Base-by-base conservation (phyloP, 768 basidiomycete genomes). In the Amanita polypyramis region DNA sequence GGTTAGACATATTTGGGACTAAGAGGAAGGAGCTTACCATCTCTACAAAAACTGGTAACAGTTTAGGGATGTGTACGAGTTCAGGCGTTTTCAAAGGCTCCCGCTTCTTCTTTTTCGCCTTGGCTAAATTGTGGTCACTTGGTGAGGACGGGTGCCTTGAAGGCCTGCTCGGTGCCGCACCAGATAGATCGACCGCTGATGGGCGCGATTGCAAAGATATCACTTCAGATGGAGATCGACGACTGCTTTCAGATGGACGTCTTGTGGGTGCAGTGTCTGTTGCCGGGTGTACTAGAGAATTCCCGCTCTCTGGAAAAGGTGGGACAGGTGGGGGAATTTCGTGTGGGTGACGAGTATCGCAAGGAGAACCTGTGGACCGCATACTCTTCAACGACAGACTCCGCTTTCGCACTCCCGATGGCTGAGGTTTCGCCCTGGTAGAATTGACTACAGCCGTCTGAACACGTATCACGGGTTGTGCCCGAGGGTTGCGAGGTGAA, bases 41-140 rank as follows among this genome's bases (percentile, higher is more conserved):
- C 67, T 98, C 96, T 37, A 85, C 76, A 62, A 98, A 97, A 21
- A 98, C 56, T 1, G 95, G 92, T 32, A 96, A 67, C 17, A 99
- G 62, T 51, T 79, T 72, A n/a, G 89, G 85, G 44, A 98, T 77
- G 57, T 83, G 75, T 40, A 70, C 66, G 40, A 97, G 68, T 44
- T 87, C 80, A 1, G 96, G 96, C 37, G 85, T 82, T 54, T 79
- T 75, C 37, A 86, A 62, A 19, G 62, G 60, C 52, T 70, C 74
- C 12, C 44, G 20, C 21, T 36, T 45, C 63, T 76, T 83, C 61
- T 66, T 65, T 56, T 57, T 65, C 41, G 48, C 49, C 27, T 43
- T 43, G 11, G 32, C 47, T 33, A 17, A 19, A 12, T 6, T 15
- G 6, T 7, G 19, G 10, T 27, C 27, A 20, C 25, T 21, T 10